Evolutionary conservation across 495 filamentous ascomycete species (phyloP).

Genomic region (Penicillium herquei): DNA sequence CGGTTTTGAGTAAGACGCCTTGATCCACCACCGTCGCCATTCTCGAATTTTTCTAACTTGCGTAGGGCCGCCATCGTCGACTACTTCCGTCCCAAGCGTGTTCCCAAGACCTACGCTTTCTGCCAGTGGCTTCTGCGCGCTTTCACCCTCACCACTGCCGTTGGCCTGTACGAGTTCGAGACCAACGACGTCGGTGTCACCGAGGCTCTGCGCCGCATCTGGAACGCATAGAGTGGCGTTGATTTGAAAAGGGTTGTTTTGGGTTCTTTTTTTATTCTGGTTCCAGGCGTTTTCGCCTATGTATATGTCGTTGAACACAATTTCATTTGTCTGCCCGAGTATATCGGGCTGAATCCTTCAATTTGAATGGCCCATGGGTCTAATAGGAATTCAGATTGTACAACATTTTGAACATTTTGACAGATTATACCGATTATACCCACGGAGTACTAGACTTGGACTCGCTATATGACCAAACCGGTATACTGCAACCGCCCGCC

Average conservation of each 20-base stretch:
- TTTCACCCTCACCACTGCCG: slow-evolving; percentile 73
- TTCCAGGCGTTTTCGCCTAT: slow-evolving; percentile 39
- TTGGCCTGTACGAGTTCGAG: slow-evolving; percentile 97
- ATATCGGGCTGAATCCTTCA: slow-evolving; percentile 19
- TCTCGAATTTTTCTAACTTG: slow-evolving; percentile 71
- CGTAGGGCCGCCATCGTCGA: slow-evolving; percentile 75
- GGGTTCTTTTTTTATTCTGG: slow-evolving; percentile 27
- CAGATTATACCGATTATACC: no score
- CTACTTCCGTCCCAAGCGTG: slow-evolving; percentile 74
- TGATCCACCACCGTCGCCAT: slow-evolving; percentile 62
- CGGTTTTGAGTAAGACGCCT: slow-evolving; percentile 72
- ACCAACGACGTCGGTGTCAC: slow-evolving; percentile 98
- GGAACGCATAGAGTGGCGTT: slow-evolving; percentile 59
- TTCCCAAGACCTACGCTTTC: slow-evolving; percentile 62
- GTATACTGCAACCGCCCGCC: no score
- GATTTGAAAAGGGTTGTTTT: slow-evolving; percentile 27
- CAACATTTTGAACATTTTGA: no score
- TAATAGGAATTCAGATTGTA: not conserved
- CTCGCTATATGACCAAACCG: no score
- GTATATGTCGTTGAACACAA: slow-evolving; percentile 35
- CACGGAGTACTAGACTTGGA: no score
- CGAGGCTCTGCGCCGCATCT: slow-evolving; percentile 80
- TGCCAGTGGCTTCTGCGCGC: slow-evolving; percentile 76
- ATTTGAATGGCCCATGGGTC: not conserved
- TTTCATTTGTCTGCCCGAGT: slow-evolving; percentile 27